Conservation (phyloP, 345 rosid genomes). For the Microthlaspi erraticum region DNA sequence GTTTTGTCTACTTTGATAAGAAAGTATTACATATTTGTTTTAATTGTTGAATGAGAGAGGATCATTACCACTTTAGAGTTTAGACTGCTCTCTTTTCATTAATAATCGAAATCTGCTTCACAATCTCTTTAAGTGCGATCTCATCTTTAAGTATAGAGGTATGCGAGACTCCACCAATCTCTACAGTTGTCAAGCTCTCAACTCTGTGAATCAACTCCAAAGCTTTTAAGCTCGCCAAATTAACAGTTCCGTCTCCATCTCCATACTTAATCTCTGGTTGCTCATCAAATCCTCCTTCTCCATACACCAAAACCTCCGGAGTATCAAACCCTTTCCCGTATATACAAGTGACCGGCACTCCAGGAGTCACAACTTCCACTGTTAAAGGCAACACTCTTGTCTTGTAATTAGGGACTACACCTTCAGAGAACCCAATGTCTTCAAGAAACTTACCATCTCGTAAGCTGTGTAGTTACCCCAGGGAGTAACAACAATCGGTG, state of each 20-base stretch:
- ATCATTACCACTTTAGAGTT: conserved; percentile 22
- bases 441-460: conserved; percentile 55
- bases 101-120: conserved; percentile 50
- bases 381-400: conserved; percentile 64
- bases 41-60: conserved; percentile 38
- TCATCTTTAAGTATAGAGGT: conserved; percentile 57
- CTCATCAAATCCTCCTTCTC: conserved; percentile 59
- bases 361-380: conserved; percentile 45
- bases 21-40: conserved; percentile 27
- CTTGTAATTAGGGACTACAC: conserved; percentile 59
- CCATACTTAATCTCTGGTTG: conserved; percentile 70
- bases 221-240: conserved; percentile 67
- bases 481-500: conserved; percentile 60
- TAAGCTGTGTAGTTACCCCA: conserved; percentile 55
- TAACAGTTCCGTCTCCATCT: conserved; percentile 92
- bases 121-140: conserved; percentile 55
- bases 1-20: conserved; percentile 24
- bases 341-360: conserved; percentile 71
- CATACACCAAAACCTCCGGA: conserved; percentile 60
- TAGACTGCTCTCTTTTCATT: conserved; percentile 40
- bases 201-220: conserved; percentile 47
- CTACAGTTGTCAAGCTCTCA: conserved; percentile 55
- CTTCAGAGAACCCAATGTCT: conserved; percentile 70
- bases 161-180: conserved; percentile 61
- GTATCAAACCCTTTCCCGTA: conserved; percentile 67